A percentile compares a stretch with the other conserved stretches of the same genome.
These are phyloP conservation scores for Cladosporium colombiae DNA, from an alignment of 2,329 filamentous ascomycete genomes.

Conservation along the genomic window DNA sequence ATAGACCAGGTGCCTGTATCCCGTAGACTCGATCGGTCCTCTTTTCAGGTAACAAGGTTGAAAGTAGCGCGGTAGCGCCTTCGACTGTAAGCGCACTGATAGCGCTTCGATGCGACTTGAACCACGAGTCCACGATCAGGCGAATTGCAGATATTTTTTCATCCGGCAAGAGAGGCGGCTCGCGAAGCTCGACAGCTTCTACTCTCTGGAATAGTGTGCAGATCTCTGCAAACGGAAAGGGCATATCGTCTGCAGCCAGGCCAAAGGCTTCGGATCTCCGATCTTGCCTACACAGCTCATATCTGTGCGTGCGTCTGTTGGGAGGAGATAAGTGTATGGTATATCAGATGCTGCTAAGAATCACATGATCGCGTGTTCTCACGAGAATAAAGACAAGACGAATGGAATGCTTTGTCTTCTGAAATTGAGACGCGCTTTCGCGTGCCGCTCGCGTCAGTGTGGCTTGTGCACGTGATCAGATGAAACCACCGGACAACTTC, in stretches of 20 bases:
- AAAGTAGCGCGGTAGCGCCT: conserved; percentile 64
- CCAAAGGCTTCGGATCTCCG: background rate
- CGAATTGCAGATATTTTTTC: conserved; percentile 31
- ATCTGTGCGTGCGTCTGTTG: background rate
- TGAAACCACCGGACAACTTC: background rate
- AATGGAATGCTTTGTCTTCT: conserved; percentile 5
- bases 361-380: conserved; percentile 8
- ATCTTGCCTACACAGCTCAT: background rate
- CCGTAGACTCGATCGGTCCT: conserved; percentile 77
- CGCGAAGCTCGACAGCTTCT: conserved; percentile 51
- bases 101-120: conserved; percentile 59
- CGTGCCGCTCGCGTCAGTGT: background rate
- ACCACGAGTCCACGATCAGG: conserved; percentile 65
- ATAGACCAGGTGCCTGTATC: conserved; percentile 63
- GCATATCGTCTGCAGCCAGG: conserved; percentile 48
- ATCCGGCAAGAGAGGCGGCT: conserved; percentile 43
- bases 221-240: conserved; percentile 67
- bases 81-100: conserved; percentile 61
- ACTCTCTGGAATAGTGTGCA: conserved; percentile 73
- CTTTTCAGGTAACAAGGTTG: conserved; percentile 73
- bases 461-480: background rate
- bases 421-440: conserved; percentile 7
- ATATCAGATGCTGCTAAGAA: background rate
- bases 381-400: background rate
- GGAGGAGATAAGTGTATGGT: background rate